Evolutionary conservation across 2,329 filamentous ascomycete species (phyloP), one percentile per base, ranked within the genome.

Genomic region (Alternaria sp.): DNA sequence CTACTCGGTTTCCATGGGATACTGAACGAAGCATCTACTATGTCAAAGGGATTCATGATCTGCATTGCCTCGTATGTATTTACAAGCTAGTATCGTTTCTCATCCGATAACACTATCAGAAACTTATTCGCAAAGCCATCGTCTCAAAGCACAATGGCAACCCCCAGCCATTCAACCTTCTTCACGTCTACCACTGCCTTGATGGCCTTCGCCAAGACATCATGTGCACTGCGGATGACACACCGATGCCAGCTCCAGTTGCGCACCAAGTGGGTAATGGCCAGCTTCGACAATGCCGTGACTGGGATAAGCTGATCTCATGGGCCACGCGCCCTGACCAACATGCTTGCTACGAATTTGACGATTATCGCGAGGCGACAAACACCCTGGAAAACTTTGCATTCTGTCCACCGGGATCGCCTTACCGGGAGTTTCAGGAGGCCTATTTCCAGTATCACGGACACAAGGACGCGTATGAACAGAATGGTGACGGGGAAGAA

Each of bases 351-450:
- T 71, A 71, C 45, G 56, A 66, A 8, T 73, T 75, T 26, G 69
- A 76, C 46, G 74, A 77, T 55, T 77, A 77, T 56, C 72, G 71
- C 14, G 73, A 76, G 34, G 72, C 70, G 26, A 72, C 70, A n/a
- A 72, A 77, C 54, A 72, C 72, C 8, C 62, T 77, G 13, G 74
- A 77, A 41, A 62, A 75, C 11, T 77, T 77, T 45, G 74, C 70
- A 2, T 69, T 72, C 41, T 77, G 73, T 51, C 72, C 73, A 2
- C 57, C 66, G 8, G 58, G 65, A 6, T 75, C 72, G 9, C 73
- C 73, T 10, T 77, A 76, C 48, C 60, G 58, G 17, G 51, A 62
- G 1, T 59, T 74, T 23, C 68, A 75, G 52, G 54, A 71, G 50
- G 70, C 71, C 4, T 77, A 76, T 45, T 76, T 77, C 51, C 65